Evolutionary conservation across 768 basidiomycete species (phyloP).

Genomic region (Panaeolus cyanescens): DNA sequence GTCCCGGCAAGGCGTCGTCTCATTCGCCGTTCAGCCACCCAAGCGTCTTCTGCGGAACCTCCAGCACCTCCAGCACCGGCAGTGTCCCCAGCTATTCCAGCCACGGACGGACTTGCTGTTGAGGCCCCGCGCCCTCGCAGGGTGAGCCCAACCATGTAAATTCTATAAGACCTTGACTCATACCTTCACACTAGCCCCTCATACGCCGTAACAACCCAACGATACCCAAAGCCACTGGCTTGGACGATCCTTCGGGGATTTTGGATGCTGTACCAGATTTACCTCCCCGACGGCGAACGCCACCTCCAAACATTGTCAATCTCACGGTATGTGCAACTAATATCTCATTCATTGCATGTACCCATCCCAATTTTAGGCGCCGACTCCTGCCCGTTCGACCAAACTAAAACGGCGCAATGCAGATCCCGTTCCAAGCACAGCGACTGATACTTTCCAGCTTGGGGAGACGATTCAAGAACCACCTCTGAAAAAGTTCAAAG

Average conservation of each 20-base stretch:
- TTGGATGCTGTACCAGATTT: slow-evolving; percentile 32
- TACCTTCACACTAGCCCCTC: slow-evolving; percentile 35
- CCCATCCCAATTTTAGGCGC: slow-evolving; percentile 30
- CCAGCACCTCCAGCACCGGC: slow-evolving; percentile 14
- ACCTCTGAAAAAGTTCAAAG: slow-evolving; percentile 69
- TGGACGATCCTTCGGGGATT: slow-evolving; percentile 45
- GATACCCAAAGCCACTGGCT: slow-evolving; percentile 39
- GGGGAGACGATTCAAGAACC: slow-evolving; percentile 45
- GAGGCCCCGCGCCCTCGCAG: slow-evolving; percentile 28
- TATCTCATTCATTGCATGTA: background rate
- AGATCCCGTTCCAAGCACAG: slow-evolving; percentile 13
- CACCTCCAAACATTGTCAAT: slow-evolving; percentile 19
- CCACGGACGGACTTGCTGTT: slow-evolving; percentile 17
- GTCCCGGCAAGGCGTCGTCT: slow-evolving; percentile 18
- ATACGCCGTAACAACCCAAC: slow-evolving; percentile 43
- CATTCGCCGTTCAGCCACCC: slow-evolving; percentile 39
- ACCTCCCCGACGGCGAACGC: slow-evolving; percentile 15
- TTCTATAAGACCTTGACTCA: background rate
- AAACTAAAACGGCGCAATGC: slow-evolving; percentile 58
- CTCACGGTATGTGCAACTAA: slow-evolving; percentile 16
- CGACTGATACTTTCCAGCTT: slow-evolving; percentile 16
- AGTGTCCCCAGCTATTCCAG: slow-evolving; percentile 3
- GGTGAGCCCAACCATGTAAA: slow-evolving; percentile 20
- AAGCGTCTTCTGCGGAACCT: slow-evolving; percentile 41
- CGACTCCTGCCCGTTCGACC: slow-evolving; percentile 38